phyloP scores from a whole-genome alignment of 495 filamentous ascomycete species.

The Talaromyces wortmannii region DNA sequence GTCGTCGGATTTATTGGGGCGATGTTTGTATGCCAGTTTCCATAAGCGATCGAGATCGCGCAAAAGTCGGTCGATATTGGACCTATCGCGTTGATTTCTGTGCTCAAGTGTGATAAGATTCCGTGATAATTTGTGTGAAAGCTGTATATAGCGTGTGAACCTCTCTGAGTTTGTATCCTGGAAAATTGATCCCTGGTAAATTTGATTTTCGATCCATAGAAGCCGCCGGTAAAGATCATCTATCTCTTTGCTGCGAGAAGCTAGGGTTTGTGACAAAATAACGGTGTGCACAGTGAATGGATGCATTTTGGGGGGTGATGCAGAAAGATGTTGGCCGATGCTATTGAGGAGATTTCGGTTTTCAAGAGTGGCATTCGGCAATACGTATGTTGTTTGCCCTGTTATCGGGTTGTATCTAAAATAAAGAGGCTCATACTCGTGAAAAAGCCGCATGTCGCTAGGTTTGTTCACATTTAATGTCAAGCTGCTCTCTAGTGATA shows the following conservation, averaged over 20 bases:
- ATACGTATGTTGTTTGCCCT: slow-evolving; percentile 9
- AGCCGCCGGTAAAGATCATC: slow-evolving; percentile 10
- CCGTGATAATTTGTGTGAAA: slow-evolving; percentile 10
- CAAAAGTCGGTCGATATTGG: slow-evolving; percentile 8
- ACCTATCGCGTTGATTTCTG: slow-evolving; percentile 8
- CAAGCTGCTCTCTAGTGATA: slow-evolving; percentile 7
- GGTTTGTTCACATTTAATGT: slow-evolving; percentile 7
- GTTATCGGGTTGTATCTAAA: slow-evolving; percentile 8
- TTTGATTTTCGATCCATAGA: slow-evolving; percentile 14
- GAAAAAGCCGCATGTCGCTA: slow-evolving; percentile 6
- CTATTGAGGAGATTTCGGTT: slow-evolving; percentile 1
- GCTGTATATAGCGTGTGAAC: slow-evolving; percentile 10
- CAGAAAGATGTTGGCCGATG: neutral
- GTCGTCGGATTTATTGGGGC: neutral
- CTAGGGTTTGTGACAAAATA: slow-evolving; percentile 9
- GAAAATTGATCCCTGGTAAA: slow-evolving; percentile 12
- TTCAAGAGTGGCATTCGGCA: slow-evolving; percentile 4
- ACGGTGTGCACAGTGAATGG: slow-evolving; percentile 3
- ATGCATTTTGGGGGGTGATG: neutral
- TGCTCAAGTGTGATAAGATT: slow-evolving; percentile 13
- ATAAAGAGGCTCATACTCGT: slow-evolving; percentile 11
- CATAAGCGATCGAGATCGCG: slow-evolving; percentile 7
- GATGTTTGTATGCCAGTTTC: slow-evolving; percentile 2
- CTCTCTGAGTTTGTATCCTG: slow-evolving; percentile 10
- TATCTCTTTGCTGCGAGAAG: slow-evolving; percentile 6